Evolutionary conservation across 2,329 filamentous ascomycete genomes (phyloP).

Genomic region (Zymoseptoria pseudotritici): DNA sequence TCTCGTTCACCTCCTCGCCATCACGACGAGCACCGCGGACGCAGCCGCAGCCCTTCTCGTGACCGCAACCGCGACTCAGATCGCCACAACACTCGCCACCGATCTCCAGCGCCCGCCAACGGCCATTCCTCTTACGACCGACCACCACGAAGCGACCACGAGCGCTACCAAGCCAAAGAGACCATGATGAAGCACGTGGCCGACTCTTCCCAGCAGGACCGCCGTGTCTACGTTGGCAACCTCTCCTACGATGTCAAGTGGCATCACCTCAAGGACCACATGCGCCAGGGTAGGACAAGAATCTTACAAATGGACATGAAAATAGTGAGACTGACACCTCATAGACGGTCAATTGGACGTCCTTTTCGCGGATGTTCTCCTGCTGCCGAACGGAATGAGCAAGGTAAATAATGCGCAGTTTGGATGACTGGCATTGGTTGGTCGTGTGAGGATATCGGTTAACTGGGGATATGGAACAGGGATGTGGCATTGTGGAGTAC

Average conservation of each 20-base stretch:
- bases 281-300: constrained; percentile 77
- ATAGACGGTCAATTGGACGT: constrained; percentile 79
- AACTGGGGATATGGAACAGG: constrained; percentile 93
- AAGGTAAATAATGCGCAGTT: constrained; percentile 80
- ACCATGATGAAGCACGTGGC: constrained; percentile 93
- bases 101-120: constrained; percentile 82
- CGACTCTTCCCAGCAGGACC: constrained; percentile 95
- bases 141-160: constrained; percentile 64
- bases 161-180: constrained; percentile 75
- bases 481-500: constrained; percentile 99
- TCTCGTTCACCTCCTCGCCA: constrained; percentile 1
- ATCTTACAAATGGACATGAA: constrained; percentile 3
- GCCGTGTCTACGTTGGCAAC: constrained; percentile 98
- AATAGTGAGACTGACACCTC: constrained; percentile 10
- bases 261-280: constrained; percentile 99
- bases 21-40: constrained; percentile 16
- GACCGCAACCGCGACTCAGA: constrained; percentile 22
- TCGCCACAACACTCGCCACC: constrained; percentile 39
- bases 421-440: constrained; percentile 69
- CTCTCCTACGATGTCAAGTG: constrained; percentile 99
- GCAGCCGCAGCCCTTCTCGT: constrained; percentile 18
- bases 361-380: constrained; percentile 97
- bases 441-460: constrained; percentile 83
- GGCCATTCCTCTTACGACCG: constrained; percentile 47
- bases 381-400: constrained; percentile 99